These are phyloP conservation scores for Lenwebbia sp. DNA, from an alignment of 345 rosid genomes.

Conservation along the genomic window DNA sequence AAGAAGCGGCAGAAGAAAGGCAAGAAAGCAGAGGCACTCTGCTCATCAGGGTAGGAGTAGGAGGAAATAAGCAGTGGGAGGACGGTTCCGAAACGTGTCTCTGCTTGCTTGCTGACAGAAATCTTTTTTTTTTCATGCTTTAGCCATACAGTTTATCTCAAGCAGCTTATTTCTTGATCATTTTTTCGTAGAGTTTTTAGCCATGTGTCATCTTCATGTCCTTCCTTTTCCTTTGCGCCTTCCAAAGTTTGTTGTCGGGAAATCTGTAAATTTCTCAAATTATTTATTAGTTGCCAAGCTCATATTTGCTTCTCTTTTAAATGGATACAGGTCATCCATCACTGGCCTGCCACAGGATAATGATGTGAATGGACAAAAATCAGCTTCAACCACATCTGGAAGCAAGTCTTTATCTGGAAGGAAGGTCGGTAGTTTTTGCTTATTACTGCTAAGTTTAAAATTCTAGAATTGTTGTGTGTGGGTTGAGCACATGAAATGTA, in stretches of 20 bases:
- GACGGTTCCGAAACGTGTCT: background rate
- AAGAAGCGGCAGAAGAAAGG: background rate
- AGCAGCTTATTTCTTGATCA: background rate
- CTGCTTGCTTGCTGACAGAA: background rate
- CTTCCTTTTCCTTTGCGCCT: background rate
- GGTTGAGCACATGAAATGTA: background rate
- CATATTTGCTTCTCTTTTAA: background rate
- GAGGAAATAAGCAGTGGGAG: background rate
- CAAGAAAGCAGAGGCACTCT: background rate
- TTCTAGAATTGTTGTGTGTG: background rate
- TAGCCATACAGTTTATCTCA: background rate
- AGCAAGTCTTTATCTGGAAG: conserved; percentile 32
- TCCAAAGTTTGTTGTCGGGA: background rate
- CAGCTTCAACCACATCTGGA: conserved; percentile 25
- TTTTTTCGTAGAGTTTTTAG: background rate
- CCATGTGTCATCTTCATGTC: background rate
- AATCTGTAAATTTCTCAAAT: background rate
- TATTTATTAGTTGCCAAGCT: background rate
- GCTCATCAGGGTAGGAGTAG: background rate
- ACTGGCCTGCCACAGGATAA: conserved; percentile 44
- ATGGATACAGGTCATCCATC: conserved; percentile 40
- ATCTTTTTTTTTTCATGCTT: background rate
- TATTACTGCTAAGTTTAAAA: background rate
- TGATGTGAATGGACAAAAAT: conserved; percentile 26
- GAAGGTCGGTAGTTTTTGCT: conserved; percentile 28